Conservation (phyloP, 129 eudicot species). For the Centaurea solstitialis region DNA sequence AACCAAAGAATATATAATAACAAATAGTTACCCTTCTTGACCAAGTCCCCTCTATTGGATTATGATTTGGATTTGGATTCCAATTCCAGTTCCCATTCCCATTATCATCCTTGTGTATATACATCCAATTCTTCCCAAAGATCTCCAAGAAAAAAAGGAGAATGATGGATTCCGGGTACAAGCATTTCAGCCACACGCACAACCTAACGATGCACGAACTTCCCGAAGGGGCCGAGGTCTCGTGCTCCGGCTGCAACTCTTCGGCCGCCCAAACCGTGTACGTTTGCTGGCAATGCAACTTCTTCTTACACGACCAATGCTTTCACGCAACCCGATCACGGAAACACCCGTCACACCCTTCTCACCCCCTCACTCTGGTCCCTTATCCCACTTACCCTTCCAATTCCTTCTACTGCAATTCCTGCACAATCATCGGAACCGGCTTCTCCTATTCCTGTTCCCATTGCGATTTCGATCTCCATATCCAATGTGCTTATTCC, state of each 20-base stretch:
- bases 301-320: slow-evolving; percentile 39
- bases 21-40: slow-evolving; percentile 9
- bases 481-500: slow-evolving; percentile 44
- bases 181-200: slow-evolving; percentile 77
- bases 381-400: slow-evolving; percentile 45
- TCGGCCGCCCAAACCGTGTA: slow-evolving; percentile 29
- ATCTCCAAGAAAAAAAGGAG: neutral
- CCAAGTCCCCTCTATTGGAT: neutral
- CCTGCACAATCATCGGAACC: slow-evolving; percentile 37
- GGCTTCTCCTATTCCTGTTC: slow-evolving; percentile 47
- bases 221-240: slow-evolving; percentile 49
- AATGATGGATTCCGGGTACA: slow-evolving; percentile 54
- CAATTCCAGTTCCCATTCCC: neutral
- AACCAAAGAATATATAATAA: slow-evolving; percentile 12
- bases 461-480: slow-evolving; percentile 41
- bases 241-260: slow-evolving; percentile 53
- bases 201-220: slow-evolving; percentile 45
- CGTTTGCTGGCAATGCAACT: slow-evolving; percentile 34
- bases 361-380: slow-evolving; percentile 36
- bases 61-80: neutral
- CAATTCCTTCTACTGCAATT: slow-evolving; percentile 46
- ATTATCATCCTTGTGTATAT: neutral
- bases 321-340: slow-evolving; percentile 30
- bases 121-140: neutral
- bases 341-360: slow-evolving; percentile 41